phyloP scores from a whole-genome alignment of 2,329 filamentous ascomycete genomes.

The Chlorencoelia australis region DNA sequence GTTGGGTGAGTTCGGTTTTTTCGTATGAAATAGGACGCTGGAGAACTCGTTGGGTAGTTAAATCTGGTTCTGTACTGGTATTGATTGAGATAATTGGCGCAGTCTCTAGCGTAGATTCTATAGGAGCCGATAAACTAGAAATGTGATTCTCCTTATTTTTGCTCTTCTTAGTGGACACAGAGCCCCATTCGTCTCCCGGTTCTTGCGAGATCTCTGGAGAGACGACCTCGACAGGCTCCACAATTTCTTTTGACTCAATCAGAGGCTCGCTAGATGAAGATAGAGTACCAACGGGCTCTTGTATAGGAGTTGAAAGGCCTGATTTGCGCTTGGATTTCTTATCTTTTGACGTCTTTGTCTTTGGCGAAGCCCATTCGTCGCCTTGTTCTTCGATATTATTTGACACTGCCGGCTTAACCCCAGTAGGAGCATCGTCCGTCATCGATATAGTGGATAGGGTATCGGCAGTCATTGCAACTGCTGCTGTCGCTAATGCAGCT shows the following conservation, averaged over 20 bases:
- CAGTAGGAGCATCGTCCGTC: too few relatives aligned
- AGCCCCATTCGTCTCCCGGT: constrained; percentile 9
- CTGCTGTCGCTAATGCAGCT: constrained; percentile 2
- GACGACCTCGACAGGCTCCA: constrained; percentile 4
- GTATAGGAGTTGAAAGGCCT: constrained; percentile 3
- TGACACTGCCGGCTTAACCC: too few relatives aligned
- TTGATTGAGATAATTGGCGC: too few relatives aligned
- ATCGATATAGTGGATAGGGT: too few relatives aligned
- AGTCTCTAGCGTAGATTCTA: constrained; percentile 2
- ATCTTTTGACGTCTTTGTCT: constrained; percentile 12
- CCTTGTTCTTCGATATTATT: too few relatives aligned
- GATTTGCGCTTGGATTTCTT: constrained; percentile 13
- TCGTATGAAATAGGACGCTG: background rate
- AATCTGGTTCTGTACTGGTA: too few relatives aligned
- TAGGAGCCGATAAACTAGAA: constrained; percentile 11
- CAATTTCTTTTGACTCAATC: background rate
- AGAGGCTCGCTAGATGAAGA: too few relatives aligned
- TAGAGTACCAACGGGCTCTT: background rate
- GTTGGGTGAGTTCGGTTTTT: background rate
- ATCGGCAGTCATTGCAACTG: too few relatives aligned
- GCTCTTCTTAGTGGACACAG: constrained; percentile 10
- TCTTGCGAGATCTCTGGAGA: constrained; percentile 7
- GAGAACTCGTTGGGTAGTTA: background rate
- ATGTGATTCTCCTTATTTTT: constrained; percentile 13
- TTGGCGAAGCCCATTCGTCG: too few relatives aligned